A percentile compares a stretch with the other conserved stretches of the same genome.
Evolutionary conservation across 2,329 filamentous ascomycete species (phyloP).

Genomic region (Xylariaceae sp.): DNA sequence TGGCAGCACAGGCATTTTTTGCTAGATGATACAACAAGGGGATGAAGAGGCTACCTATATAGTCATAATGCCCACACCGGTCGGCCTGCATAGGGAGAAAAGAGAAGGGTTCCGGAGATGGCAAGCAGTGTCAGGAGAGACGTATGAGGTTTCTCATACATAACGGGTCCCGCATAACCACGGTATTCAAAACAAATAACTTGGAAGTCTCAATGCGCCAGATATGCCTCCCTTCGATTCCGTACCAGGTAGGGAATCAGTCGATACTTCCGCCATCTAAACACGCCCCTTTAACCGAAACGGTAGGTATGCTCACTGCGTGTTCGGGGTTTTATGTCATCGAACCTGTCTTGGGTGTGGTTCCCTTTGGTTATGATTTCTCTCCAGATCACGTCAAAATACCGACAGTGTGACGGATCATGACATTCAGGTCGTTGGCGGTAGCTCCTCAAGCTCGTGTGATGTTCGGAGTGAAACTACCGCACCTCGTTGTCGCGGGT

Average conservation of each 20-base stretch:
- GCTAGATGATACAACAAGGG: slow-evolving; percentile 22
- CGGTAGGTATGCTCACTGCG: not conserved
- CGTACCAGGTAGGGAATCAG: not conserved
- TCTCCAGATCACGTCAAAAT: not conserved
- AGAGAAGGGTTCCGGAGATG: slow-evolving; percentile 4
- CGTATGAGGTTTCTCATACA: not conserved
- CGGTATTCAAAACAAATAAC: not conserved
- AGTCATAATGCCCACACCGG: slow-evolving; percentile 19
- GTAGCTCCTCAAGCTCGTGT: not conserved
- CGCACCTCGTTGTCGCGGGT: not conserved
- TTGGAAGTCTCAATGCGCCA: not conserved
- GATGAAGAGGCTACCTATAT: slow-evolving; percentile 27
- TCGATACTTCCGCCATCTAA: not conserved
- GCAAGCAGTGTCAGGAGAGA: not conserved
- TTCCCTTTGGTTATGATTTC: not conserved
- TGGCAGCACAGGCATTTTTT: slow-evolving; percentile 27
- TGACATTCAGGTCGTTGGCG: not conserved
- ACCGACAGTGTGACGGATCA: not conserved
- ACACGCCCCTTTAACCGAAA: too few species aligned
- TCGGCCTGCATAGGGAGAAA: slow-evolving; percentile 18
- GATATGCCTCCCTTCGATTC: not conserved
- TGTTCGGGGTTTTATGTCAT: not conserved
- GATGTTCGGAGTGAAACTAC: not conserved
- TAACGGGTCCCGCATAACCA: not conserved
- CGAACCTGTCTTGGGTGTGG: not conserved